Base-by-base conservation (phyloP, 2,329 filamentous ascomycete genomes). In the Chrysoporthe austroafricana region DNA sequence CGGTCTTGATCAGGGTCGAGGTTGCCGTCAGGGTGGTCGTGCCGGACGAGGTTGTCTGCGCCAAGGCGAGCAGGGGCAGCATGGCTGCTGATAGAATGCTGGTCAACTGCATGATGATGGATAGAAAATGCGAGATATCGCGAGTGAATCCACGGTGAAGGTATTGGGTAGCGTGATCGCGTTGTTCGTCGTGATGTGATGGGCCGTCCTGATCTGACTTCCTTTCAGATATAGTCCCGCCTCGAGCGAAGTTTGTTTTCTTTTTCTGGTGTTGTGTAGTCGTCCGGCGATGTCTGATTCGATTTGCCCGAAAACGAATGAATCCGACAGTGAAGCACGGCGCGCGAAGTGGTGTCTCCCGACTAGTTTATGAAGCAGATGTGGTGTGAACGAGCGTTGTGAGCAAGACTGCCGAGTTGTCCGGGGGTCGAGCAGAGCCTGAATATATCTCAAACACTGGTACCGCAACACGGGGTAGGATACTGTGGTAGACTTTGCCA, bases 51-150 rank as follows among this genome's bases (percentile, higher is more conserved):
- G 75, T 60, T 11, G 36, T 77, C 63, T 80, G 75, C 48, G 85
- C 85, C 63, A 85, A 73, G 69, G 84, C 86, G 74, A 87, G 75
- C 64, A 86, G 79, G 73, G 86, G 86, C 74, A 89, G 80, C 70
- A 84, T 74, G 70, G 80, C 76, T 69, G 82, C 82, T 69, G 84
- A 76, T 73, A 84, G 67, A 69, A 88, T 73, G 42, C 81, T 76
- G 59, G 78, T 76, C 73, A 84, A 72, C 70, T 80, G 81, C 82
- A 84, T 84, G 71, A 52, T 59, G 70, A 56, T 71, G 58, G 58
- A 42, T 54, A 63, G 59, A 44, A 63, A 42, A 43, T 48, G 43
- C 57, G 54, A 50, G n/a, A 34, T 26, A 42, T 67, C 39, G 43
- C 52, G 68, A 63, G 61, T 62, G 52, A 65, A 70, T 62, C 57